Evolutionary conservation across 225 moss, liverwort and hornwort genomes (phyloP).

Genomic region (Polytrichum commune): DNA sequence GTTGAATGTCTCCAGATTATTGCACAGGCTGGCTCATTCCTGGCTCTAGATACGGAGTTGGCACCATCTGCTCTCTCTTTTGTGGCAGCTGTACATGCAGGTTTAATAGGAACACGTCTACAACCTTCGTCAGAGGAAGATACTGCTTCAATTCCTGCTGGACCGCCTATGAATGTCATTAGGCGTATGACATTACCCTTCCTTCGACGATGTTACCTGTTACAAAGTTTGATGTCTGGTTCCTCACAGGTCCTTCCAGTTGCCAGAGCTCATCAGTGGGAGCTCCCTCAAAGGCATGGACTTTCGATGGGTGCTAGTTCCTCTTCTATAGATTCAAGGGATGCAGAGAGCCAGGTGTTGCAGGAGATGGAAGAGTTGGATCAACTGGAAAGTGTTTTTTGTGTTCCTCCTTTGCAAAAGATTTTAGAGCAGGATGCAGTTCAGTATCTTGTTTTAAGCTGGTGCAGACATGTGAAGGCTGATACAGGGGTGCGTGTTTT

Average conservation of each 20-base stretch:
- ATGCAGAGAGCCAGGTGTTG: constrained; percentile 45
- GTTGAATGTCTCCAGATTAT: constrained; percentile 36
- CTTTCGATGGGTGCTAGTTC: constrained; percentile 24
- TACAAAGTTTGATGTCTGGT: constrained; percentile 70
- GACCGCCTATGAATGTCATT: constrained; percentile 56
- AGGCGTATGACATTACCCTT: constrained; percentile 81
- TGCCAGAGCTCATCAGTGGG: constrained; percentile 88
- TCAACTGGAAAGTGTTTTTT: constrained; percentile 65
- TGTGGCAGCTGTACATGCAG: constrained; percentile 53
- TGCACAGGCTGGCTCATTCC: constrained; percentile 58
- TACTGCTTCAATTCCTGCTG: constrained; percentile 33
- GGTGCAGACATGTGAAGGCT: constrained; percentile 79
- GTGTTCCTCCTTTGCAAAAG: constrained; percentile 62
- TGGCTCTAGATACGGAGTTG: constrained; percentile 54
- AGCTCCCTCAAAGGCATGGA: constrained; percentile 64
- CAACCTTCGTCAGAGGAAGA: constrained; percentile 44
- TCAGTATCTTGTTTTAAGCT: constrained; percentile 58
- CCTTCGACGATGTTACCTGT: constrained; percentile 80
- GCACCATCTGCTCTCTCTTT: constrained; percentile 57
- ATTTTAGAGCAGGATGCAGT: constrained; percentile 60
- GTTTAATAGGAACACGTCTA: constrained; percentile 58
- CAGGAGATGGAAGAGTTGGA: constrained; percentile 82
- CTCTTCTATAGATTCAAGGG: constrained; percentile 29
- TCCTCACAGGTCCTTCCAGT: constrained; percentile 72
- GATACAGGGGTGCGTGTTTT: constrained; percentile 58